Evolutionary conservation across 495 filamentous ascomycete species (phyloP).

Genomic region (Xylaria venustula): DNA sequence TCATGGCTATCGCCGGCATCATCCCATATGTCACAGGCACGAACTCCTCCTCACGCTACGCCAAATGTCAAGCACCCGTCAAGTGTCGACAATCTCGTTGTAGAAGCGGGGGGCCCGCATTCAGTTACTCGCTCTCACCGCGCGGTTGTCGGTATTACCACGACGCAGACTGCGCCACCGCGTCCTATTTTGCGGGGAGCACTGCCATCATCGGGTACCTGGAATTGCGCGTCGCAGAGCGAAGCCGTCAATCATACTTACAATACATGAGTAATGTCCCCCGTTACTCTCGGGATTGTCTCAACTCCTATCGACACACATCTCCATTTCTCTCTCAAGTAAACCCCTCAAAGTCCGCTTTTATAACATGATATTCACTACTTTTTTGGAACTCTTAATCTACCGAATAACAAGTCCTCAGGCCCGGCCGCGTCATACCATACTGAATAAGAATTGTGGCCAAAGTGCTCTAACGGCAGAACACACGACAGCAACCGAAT

Average conservation of each 20-base stretch:
- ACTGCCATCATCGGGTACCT: slow-evolving; percentile 9
- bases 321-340: neutral
- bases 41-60: neutral
- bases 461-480: neutral
- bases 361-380: too few relatives aligned
- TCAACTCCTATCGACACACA: neutral
- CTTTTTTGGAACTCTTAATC: too few relatives aligned
- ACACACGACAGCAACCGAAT: neutral
- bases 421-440: too few relatives aligned
- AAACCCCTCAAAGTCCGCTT: neutral
- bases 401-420: too few relatives aligned
- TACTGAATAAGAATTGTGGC: too few relatives aligned
- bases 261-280: neutral
- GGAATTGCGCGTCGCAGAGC: slow-evolving; percentile 9
- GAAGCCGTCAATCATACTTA: slow-evolving; percentile 1
- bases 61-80: neutral
- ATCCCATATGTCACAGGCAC: neutral
- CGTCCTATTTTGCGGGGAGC: slow-evolving; percentile 2
- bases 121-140: slow-evolving; percentile 8
- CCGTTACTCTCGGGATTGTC: slow-evolving; percentile 8
- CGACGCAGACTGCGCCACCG: slow-evolving; percentile 11
- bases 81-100: neutral
- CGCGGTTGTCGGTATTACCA: slow-evolving; percentile 1
- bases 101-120: neutral
- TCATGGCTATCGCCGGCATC: neutral